Evolutionary conservation across 306 rosid genomes (phyloP).

Genomic region (Cucurbita argyrosperma): DNA sequence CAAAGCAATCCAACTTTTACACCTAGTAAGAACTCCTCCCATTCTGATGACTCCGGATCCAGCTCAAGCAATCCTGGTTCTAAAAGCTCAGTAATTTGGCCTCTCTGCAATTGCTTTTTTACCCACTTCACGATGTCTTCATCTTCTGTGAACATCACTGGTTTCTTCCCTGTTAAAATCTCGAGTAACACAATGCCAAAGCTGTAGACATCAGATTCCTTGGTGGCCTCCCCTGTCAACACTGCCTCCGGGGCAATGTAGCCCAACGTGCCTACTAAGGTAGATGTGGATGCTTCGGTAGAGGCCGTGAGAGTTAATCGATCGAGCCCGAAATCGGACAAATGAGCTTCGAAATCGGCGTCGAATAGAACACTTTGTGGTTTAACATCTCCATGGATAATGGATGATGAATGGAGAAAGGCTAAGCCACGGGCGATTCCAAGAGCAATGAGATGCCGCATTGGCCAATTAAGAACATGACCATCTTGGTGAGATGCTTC

Average conservation of each 20-base stretch:
- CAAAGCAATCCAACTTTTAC: constrained; percentile 87
- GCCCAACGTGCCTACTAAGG: constrained; percentile 61
- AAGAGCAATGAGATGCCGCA: constrained; percentile 91
- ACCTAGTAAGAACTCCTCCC: constrained; percentile 93
- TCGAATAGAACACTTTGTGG: constrained; percentile 81
- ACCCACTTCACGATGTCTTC: constrained; percentile 98
- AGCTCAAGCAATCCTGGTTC: constrained; percentile 90
- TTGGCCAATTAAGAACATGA: constrained; percentile 94
- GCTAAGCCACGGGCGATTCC: constrained; percentile 90
- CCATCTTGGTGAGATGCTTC: constrained; percentile 99
- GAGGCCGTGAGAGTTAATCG: constrained; percentile 31
- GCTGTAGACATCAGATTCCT: constrained; percentile 84
- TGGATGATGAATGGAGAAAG: constrained; percentile 62
- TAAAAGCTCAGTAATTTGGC: constrained; percentile 69
- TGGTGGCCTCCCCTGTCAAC: constrained; percentile 61
- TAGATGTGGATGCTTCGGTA: constrained; percentile 56
- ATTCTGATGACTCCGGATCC: constrained; percentile 88
- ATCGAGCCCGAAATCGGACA: constrained; percentile 81
- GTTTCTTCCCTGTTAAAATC: constrained; percentile 75
- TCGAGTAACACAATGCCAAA: constrained; percentile 77
- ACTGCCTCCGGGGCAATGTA: constrained; percentile 75
- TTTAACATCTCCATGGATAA: constrained; percentile 66
- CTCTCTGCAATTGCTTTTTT: constrained; percentile 72
- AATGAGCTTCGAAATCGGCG: constrained; percentile 91
- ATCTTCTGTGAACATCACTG: constrained; percentile 79